Evolutionary conservation across 1,284 basidiomycete species (phyloP), one percentile per base, ranked within the genome.

Genomic region (Xerocomus amazonicus): DNA sequence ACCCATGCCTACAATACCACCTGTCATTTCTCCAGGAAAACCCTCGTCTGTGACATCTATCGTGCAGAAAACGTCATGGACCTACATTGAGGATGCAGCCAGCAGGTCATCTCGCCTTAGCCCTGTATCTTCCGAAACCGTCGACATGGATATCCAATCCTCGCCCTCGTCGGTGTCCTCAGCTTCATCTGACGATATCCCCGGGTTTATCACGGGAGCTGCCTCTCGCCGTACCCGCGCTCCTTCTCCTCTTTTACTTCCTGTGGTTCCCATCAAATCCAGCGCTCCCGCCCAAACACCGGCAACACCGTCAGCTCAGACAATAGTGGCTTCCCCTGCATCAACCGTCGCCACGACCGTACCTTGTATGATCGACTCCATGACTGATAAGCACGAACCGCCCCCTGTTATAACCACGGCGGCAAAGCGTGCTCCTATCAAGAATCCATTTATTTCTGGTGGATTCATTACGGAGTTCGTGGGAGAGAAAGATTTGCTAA

Each of bases 391-490:
- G 23, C 42, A 34, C 19, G 55, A 51, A 19, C n/a, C 16, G 9
- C 42, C 41, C 19, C 26, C 47, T 9, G 32, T 43, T 28, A 10
- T 40, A 27, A 43, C 51, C 10, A 16, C 34, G 1, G 41, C 16
- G 23, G 31, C 46, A 14, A 64, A 56, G 48, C 55, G 54, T 5
- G 48, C 42, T 31, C 56, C 40, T 40, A 54, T 60, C 53, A 66
- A 47, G 69, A 76, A 75, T 59, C 70, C 75, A n/a, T 78, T 79
- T 50, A 70, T 79, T n/a, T 77, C 77, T n/a, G 74, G 70, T 23
- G 76, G 78, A 9, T 73, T 76, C 43, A 63, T 78, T 50, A 74
- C 73, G 12, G 73, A 75, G 41, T 76, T 77, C 39, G 67, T 70
- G 19, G 69, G 69, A 23, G 56, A 56, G 32, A 60, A 61, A 27